Base-by-base conservation (phyloP, 2,329 filamentous ascomycete species). In the Cyphellophora europaea region DNA sequence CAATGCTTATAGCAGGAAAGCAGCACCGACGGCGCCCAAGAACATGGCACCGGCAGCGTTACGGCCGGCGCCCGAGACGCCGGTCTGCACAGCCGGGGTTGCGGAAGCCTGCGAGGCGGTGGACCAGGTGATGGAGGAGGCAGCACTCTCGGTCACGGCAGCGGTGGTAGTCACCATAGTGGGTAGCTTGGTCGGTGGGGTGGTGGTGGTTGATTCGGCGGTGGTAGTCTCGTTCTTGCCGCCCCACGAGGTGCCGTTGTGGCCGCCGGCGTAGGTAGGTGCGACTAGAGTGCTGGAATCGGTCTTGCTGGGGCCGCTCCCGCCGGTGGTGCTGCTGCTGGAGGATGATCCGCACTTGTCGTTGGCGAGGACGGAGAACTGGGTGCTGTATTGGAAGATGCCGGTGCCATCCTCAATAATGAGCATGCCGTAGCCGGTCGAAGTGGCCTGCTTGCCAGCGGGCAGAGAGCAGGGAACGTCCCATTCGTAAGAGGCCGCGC, bases 341-440 rank as follows among this genome's bases (percentile, higher is more conserved):
- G 37, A 32, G 15, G 36, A 32, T 10, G 33, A 21, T 13, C 36
- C 32, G 36, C 39, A 38, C 21, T 27, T 31, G 21, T 36, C 29
- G 35, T 33, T 39, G 30, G 36, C 34, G 19, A 44, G 37, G 30
- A 41, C 37, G 30, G 47, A 49, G 43, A 49, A 49, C 38, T 49
- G 47, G 15, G 45, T 49, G n/a, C 44, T 47, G 41, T 48, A 41
- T 42, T 49, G 47, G 33, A 46, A 49, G 30, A 45, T 42, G 21
- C 47, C 47, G 5, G 47, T 49, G 31, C 45, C 45, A 38, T 49
- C 47, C 16, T 45, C 47, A n/a, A 49, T 49, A 37, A 49, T 44
- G 27, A 49, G 32, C 47, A 49, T 46, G 33, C 47, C 47, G 33
- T 49, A 48, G 10, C 47, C 47, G 12, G 40, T 46, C 13, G 27